These are phyloP conservation scores for Russula vinacea DNA, from an alignment of 768 basidiomycete genomes.

Conservation along the genomic window DNA sequence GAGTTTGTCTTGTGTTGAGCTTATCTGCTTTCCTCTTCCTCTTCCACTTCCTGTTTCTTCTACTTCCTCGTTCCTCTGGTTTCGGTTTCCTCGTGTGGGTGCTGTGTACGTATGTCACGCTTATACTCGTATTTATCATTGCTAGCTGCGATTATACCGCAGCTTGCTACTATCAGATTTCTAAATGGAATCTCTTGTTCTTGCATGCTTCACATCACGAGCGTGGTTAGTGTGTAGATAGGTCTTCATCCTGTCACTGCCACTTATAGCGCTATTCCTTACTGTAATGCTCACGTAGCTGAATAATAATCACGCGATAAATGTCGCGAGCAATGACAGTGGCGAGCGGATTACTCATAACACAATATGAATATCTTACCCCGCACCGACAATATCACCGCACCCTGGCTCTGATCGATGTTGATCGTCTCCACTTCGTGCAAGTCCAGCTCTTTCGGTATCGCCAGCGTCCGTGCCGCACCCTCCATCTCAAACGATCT, in stretches of 20 bases:
- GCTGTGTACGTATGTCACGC: no score
- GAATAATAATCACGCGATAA: no score
- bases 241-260: no score
- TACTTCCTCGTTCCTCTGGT: no score
- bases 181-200: no score
- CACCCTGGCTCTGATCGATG: constrained; percentile 73
- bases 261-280: no score
- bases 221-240: no score
- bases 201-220: neutral
- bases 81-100: neutral
- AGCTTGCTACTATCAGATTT: neutral
- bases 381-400: constrained; percentile 64
- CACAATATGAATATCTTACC: constrained; percentile 73
- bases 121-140: neutral
- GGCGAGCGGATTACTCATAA: constrained; percentile 44
- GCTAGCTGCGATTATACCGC: neutral
- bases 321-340: neutral
- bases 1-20: neutral
- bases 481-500: constrained; percentile 43
- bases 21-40: no score
- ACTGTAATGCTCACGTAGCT: no score
- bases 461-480: constrained; percentile 55
- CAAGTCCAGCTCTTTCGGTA: constrained; percentile 63
- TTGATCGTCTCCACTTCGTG: constrained; percentile 70
- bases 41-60: no score